Percentiles rank a stretch among this genome's conserved stretches.
These are phyloP conservation scores for Scheffersomyces parashehatae DNA, from an alignment of 1,139 yeast species.

Conservation along the genomic window DNA sequence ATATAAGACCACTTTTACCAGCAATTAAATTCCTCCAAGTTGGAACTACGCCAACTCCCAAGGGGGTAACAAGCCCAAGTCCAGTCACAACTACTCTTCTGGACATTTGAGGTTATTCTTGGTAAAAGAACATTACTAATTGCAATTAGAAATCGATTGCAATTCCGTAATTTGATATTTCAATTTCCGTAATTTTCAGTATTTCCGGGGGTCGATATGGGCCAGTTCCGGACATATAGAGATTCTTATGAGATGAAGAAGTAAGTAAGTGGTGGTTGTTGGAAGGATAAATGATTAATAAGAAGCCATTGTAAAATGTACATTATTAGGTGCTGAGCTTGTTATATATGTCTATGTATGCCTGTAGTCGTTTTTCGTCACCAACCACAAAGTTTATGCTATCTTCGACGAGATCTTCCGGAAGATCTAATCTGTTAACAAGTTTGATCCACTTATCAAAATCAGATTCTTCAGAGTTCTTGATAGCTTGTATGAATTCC, in stretches of 20 bases:
- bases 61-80: constrained; percentile 79
- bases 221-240: too few species aligned
- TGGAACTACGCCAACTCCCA: constrained; percentile 66
- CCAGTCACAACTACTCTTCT: constrained; percentile 88
- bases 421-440: constrained; percentile 20
- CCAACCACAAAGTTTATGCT: constrained; percentile 43
- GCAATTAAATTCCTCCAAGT: constrained; percentile 56
- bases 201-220: too few species aligned
- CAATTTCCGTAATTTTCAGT: too few species aligned
- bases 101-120: constrained; percentile 2
- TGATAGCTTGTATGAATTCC: constrained; percentile 3
- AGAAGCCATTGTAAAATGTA: too few species aligned
- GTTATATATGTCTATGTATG: constrained; percentile 20
- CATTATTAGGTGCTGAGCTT: neutral
- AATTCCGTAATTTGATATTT: too few species aligned
- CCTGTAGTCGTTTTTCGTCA: constrained; percentile 38
- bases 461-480: neutral
- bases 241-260: too few species aligned
- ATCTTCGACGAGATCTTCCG: constrained; percentile 25
- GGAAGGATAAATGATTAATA: too few species aligned
- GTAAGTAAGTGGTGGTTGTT: too few species aligned
- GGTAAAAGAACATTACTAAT: neutral
- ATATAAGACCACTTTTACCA: constrained; percentile 56
- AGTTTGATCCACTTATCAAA: constrained; percentile 35
- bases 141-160: too few species aligned